A percentile compares a stretch with the other conserved stretches of the same genome.
Conservation (phyloP, 352 stramenopile genomes). For the Pythium phragmitis region DNA sequence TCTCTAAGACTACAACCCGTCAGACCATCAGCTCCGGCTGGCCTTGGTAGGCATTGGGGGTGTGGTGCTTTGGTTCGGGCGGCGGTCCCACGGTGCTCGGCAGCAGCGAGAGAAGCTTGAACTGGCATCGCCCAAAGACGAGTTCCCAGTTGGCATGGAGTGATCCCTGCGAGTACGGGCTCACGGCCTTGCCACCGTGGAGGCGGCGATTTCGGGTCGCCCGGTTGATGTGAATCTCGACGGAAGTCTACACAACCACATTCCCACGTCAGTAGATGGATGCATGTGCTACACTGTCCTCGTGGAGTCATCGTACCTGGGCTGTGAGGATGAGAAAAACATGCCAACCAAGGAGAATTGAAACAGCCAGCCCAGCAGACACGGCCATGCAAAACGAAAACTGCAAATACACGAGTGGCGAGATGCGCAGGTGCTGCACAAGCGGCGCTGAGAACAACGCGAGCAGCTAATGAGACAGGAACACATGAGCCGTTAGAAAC, state of each 20-base stretch:
- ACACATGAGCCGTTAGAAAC: background rate
- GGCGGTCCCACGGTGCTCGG: slow-evolving; percentile 43
- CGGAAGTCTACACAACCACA: slow-evolving; percentile 48
- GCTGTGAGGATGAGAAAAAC: slow-evolving; percentile 69
- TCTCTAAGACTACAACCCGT: background rate
- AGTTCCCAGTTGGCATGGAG: slow-evolving; percentile 78
- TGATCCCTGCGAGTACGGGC: slow-evolving; percentile 60
- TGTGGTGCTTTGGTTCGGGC: slow-evolving; percentile 25
- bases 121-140: slow-evolving; percentile 63
- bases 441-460: slow-evolving; percentile 27
- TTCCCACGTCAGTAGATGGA: background rate
- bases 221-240: slow-evolving; percentile 82
- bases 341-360: slow-evolving; percentile 68
- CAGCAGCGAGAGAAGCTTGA: slow-evolving; percentile 59
- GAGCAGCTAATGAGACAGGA: slow-evolving; percentile 23
- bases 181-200: slow-evolving; percentile 51
- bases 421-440: slow-evolving; percentile 18
- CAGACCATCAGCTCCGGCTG: slow-evolving; percentile 9
- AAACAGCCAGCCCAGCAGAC: slow-evolving; percentile 58
- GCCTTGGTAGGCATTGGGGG: background rate
- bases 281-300: background rate
- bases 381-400: slow-evolving; percentile 70
- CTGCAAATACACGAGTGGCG: slow-evolving; percentile 45
- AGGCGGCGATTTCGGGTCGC: slow-evolving; percentile 46
- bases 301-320: slow-evolving; percentile 39